Base-by-base conservation (phyloP, 108 stramenopile genomes). In the Asterionellopsis glacialis region DNA sequence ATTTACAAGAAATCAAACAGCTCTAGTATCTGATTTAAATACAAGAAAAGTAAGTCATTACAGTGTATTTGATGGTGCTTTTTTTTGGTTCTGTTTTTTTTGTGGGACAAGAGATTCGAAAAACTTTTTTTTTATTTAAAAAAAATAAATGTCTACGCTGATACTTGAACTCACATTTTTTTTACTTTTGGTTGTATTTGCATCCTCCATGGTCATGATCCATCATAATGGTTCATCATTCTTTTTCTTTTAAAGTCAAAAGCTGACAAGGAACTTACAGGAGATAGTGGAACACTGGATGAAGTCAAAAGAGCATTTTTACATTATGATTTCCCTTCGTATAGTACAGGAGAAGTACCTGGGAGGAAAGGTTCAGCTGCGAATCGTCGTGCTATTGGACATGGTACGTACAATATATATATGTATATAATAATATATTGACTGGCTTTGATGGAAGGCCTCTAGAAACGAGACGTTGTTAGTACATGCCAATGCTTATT, bases 261-360 rank as follows among this genome's bases (percentile, higher is more conserved):
- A 45, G 84, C 84, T 19, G 80, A 75, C 22, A 57, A 75, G 18
- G 80, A 85, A 64, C 54, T 68, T 42, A 85, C 80, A 3, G 84
- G 84, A n/a, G 84, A 81, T 56, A 79, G 80, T n/a, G 84, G 84
- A 13, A 73, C 63, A 25, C 55, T 85, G 45, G 60, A 56, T 27
- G 84, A 85, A 58, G 65, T 76, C 1, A 69, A 64, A 45, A 64
- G 85, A 23, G 69, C 70, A 41, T 85, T 87, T 52, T 65, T 95
- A 1, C 91, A 93, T 59, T 95, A 95, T 57, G 95, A 95, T 58
- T 95, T 95, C 60, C 91, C 95, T 11, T 68, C 84, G 14, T 91
- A 75, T 61, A 77, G 77, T 47, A 86, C 74, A 9, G 90, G 88
- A 10, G 74, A 70, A 43, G 64, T 79, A 16, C 74, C 68, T 47